These are phyloP conservation scores for Microbotryum violaceum DNA, from an alignment of 1,284 basidiomycete genomes.

Conservation along the genomic window DNA sequence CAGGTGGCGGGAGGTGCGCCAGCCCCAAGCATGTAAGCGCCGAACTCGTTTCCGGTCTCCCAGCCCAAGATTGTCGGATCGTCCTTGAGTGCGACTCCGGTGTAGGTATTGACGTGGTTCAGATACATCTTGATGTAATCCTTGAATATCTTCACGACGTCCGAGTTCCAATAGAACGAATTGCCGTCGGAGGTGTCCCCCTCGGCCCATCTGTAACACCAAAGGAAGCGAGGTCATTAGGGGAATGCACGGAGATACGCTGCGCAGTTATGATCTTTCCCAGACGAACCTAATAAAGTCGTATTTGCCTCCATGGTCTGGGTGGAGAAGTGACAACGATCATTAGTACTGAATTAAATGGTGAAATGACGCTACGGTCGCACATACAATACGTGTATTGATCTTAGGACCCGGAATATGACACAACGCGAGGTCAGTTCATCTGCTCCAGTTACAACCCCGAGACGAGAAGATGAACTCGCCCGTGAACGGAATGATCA, in stretches of 20 bases:
- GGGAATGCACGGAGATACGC: no score
- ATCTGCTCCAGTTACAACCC: no score
- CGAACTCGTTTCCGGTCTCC: slow-evolving; percentile 44
- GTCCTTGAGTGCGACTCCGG: slow-evolving; percentile 30
- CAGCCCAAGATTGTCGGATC: slow-evolving; percentile 37
- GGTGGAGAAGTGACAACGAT: neutral
- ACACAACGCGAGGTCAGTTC: neutral
- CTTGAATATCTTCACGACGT: slow-evolving; percentile 32
- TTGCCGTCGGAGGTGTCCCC: slow-evolving; percentile 23
- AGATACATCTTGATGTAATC: slow-evolving; percentile 30
- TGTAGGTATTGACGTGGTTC: slow-evolving; percentile 33
- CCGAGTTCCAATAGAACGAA: slow-evolving; percentile 26
- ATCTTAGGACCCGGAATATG: slow-evolving; percentile 2
- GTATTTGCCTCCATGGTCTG: slow-evolving; percentile 32
- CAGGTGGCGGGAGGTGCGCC: slow-evolving; percentile 38
- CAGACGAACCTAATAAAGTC: slow-evolving; percentile 28
- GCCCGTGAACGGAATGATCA: slow-evolving; percentile 42
- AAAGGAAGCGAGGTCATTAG: no score
- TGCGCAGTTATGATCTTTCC: no score
- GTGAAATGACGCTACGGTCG: neutral
- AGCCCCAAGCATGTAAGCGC: slow-evolving; percentile 36
- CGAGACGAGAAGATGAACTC: neutral
- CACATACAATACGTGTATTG: slow-evolving; percentile 27
- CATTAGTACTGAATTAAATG: neutral
- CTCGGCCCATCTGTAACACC: slow-evolving; percentile 23